phyloP scores from a whole-genome alignment of 768 basidiomycete species.

The Lactifluus rugatus region DNA sequence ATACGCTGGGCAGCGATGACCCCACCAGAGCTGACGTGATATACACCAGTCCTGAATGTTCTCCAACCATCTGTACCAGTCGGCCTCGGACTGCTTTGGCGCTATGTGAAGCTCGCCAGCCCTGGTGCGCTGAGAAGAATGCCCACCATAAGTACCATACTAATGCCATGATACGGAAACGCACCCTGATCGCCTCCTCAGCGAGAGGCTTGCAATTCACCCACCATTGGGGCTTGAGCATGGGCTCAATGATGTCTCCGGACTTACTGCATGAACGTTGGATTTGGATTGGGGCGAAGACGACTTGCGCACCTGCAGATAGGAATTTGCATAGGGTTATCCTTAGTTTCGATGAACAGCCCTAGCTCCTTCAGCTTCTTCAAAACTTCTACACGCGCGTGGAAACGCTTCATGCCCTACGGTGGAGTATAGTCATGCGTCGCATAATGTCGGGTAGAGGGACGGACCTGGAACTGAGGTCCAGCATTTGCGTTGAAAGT shows the following conservation, averaged over 20 bases:
- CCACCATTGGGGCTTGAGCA: slow-evolving; percentile 99
- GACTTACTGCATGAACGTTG: slow-evolving; percentile 56
- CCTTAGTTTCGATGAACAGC: slow-evolving; percentile 81
- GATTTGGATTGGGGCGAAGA: background rate
- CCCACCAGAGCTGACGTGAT: slow-evolving; percentile 99
- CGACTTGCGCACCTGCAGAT: slow-evolving; percentile 59
- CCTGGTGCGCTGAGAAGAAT: slow-evolving; percentile 56
- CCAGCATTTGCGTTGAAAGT: slow-evolving; percentile 90
- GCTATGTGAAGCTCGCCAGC: slow-evolving; percentile 79
- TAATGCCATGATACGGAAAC: background rate
- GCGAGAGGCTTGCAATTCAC: slow-evolving; percentile 87
- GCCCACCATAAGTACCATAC: background rate
- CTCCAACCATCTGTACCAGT: slow-evolving; percentile 96
- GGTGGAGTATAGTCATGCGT: background rate
- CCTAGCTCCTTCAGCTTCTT: slow-evolving; percentile 77
- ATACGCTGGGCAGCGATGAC: slow-evolving; percentile 93
- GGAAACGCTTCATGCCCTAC: slow-evolving; percentile 97
- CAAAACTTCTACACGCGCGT: slow-evolving; percentile 76
- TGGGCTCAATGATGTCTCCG: slow-evolving; percentile 90
- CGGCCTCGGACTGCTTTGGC: slow-evolving; percentile 80
- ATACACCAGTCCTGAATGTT: slow-evolving; percentile 98
- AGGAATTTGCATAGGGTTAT: slow-evolving; percentile 96
- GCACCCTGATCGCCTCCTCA: slow-evolving; percentile 77
- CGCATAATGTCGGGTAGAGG: background rate
- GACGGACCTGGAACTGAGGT: slow-evolving; percentile 52